These are phyloP conservation scores for Plasmodium gonderi DNA, from an alignment of 169 alveolate genomes.

Conservation along the genomic window DNA sequence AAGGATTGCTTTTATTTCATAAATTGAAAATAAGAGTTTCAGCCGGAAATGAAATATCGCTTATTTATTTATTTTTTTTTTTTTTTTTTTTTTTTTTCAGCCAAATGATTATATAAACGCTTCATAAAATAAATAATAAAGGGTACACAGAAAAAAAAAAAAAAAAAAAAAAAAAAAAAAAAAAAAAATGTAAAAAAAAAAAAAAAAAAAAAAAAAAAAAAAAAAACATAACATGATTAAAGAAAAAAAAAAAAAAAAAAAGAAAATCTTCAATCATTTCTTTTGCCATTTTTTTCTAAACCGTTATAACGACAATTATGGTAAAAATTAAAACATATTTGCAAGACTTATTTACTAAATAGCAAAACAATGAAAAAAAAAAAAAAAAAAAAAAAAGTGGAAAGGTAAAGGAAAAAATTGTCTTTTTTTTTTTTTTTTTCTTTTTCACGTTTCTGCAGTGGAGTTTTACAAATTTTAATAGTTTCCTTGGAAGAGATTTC, in stretches of 20 bases:
- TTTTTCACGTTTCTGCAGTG: constrained; percentile 64
- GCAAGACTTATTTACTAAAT: background rate
- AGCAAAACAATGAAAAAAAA: background rate
- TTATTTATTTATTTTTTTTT: no score
- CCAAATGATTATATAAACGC: background rate
- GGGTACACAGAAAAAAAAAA: background rate
- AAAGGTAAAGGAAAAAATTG: background rate
- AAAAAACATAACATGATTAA: no score
- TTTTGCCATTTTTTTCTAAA: background rate
- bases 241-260: background rate
- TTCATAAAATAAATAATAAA: background rate
- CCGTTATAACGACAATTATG: background rate
- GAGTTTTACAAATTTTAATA: constrained; percentile 64
- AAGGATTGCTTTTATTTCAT: background rate
- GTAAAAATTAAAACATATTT: constrained; percentile 12
- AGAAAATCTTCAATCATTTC: background rate
- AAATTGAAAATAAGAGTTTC: background rate
- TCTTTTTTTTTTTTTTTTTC: constrained; percentile 16
- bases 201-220: background rate
- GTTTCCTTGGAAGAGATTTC: constrained; percentile 48
- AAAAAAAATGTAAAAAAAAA: background rate
- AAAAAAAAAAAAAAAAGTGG: background rate
- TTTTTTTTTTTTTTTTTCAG: background rate
- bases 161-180: background rate
- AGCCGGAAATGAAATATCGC: background rate